phyloP scores from a whole-genome alignment of 2,329 filamentous ascomycete species.

The Myriosclerotinia duriaeana region DNA sequence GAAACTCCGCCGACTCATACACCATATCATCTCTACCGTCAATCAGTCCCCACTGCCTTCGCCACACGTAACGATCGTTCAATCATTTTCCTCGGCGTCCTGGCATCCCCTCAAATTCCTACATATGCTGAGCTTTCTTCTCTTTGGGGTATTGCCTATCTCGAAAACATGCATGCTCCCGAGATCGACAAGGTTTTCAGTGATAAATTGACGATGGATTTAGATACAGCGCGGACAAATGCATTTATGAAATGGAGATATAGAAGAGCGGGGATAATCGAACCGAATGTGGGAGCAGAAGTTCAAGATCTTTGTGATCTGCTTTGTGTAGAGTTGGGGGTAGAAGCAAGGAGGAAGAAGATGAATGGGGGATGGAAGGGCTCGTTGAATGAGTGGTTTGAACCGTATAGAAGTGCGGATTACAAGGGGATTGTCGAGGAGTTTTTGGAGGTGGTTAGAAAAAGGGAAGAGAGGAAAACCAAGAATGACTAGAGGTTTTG shows the following conservation, averaged over 20 bases:
- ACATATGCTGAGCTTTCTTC: conserved; percentile 24
- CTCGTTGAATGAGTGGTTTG: conserved; percentile 25
- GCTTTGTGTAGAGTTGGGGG: conserved; percentile 18
- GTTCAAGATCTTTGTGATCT: conserved; percentile 26
- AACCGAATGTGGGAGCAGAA: conserved; percentile 23
- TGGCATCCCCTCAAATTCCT: conserved; percentile 21
- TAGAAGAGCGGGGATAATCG: conserved; percentile 5
- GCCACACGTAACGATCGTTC: conserved; percentile 40
- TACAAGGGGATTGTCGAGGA: conserved; percentile 25
- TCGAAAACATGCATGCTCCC: conserved; percentile 22
- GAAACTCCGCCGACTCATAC: conserved; percentile 10
- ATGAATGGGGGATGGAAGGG: conserved; percentile 9
- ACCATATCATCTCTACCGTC: conserved; percentile 46
- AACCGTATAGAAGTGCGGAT: conserved; percentile 23
- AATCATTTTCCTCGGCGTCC: conserved; percentile 39
- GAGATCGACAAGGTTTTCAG: conserved; percentile 1
- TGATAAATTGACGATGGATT: conserved; percentile 17
- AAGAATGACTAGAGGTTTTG: background rate
- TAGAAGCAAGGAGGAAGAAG: conserved; percentile 17
- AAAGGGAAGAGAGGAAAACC: background rate
- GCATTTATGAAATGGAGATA: conserved; percentile 22
- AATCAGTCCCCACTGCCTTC: conserved; percentile 34
- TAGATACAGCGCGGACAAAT: conserved; percentile 4
- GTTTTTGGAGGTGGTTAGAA: conserved; percentile 18
- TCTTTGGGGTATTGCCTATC: conserved; percentile 24